A percentile compares a stretch with the other conserved stretches of the same genome.
phyloP scores from a whole-genome alignment of 108 stramenopile genomes.

The Conticribra weissflogii region DNA sequence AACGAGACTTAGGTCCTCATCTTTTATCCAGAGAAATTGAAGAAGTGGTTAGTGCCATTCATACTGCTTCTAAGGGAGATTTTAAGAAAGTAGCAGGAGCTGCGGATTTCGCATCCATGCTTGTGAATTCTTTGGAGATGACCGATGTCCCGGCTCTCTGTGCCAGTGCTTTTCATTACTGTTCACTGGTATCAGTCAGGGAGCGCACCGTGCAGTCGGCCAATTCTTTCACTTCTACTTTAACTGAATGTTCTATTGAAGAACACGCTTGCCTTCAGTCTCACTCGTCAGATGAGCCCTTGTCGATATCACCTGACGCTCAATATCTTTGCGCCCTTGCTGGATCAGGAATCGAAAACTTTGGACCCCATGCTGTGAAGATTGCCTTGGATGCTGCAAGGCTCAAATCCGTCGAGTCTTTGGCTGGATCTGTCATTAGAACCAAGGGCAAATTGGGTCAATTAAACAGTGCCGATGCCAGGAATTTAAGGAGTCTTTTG shows the following conservation, averaged over 20 bases:
- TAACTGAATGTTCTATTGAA: slow-evolving; percentile 16
- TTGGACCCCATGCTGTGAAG: slow-evolving; percentile 53
- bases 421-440: slow-evolving; percentile 38
- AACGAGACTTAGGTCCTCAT: slow-evolving; percentile 30
- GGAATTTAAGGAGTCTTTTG: slow-evolving; percentile 64
- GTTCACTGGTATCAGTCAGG: slow-evolving; percentile 51
- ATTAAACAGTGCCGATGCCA: slow-evolving; percentile 33
- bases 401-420: slow-evolving; percentile 70
- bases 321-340: slow-evolving; percentile 48
- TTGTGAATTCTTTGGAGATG: slow-evolving; percentile 83
- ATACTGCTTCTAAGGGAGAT: slow-evolving; percentile 57
- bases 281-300: slow-evolving; percentile 12
- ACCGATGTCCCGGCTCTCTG: slow-evolving; percentile 61
- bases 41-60: slow-evolving; percentile 59
- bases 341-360: slow-evolving; percentile 43
- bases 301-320: no score
- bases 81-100: slow-evolving; percentile 69
- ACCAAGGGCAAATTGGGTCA: slow-evolving; percentile 31
- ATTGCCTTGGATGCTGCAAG: slow-evolving; percentile 75
- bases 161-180: slow-evolving; percentile 76
- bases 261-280: slow-evolving; percentile 13
- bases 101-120: slow-evolving; percentile 69
- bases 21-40: slow-evolving; percentile 36
- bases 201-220: slow-evolving; percentile 17
- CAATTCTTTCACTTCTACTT: not conserved